Conservation (phyloP, 2,329 filamentous ascomycete species). For the Plenodomus lindquistii region DNA sequence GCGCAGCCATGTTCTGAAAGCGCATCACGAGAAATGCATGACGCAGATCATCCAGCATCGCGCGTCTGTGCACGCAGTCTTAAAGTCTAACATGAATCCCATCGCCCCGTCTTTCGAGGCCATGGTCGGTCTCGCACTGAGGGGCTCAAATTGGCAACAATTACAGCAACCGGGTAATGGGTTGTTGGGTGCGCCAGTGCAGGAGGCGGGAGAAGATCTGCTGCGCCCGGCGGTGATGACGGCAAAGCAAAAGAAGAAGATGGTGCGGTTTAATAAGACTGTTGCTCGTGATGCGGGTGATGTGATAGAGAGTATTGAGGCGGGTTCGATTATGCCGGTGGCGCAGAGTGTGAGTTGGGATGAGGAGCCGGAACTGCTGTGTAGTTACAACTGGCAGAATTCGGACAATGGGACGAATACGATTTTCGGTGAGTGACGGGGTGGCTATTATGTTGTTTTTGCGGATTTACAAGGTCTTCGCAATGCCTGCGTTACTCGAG, state of each 20-base stretch:
- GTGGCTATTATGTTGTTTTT: not conserved
- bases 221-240: conserved; percentile 11
- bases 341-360: conserved; percentile 25
- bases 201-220: not conserved
- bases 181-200: not conserved
- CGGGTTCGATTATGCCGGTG: conserved; percentile 13
- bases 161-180: conserved; percentile 3
- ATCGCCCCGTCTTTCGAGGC: conserved; percentile 14
- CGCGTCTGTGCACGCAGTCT: too few relatives aligned
- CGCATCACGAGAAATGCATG: too few relatives aligned
- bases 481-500: not conserved
- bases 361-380: conserved; percentile 29
- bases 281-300: conserved; percentile 21
- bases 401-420: conserved; percentile 25
- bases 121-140: conserved; percentile 15
- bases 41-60: too few relatives aligned
- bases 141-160: conserved; percentile 16
- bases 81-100: conserved; percentile 1
- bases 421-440: conserved; percentile 20
- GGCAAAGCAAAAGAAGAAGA: conserved; percentile 19
- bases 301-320: conserved; percentile 17
- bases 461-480: too few relatives aligned
- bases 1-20: too few relatives aligned
- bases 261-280: conserved; percentile 12
- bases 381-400: conserved; percentile 36